Evolutionary conservation across 2,329 filamentous ascomycete species (phyloP).

Genomic region (Penicillium freii): DNA sequence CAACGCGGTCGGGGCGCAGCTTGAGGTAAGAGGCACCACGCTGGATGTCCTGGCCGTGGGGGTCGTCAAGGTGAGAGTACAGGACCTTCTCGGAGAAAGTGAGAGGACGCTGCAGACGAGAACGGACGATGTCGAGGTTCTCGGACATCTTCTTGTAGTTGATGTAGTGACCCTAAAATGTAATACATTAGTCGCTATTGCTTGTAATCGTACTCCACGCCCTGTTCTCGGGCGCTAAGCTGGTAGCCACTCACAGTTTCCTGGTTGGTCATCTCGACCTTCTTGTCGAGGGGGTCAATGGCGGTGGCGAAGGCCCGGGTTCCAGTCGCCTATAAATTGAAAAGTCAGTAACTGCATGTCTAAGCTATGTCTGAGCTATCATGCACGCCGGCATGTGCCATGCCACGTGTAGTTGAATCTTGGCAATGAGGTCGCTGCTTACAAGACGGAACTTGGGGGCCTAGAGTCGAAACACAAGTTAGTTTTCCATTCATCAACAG

Average conservation of each 20-base stretch:
- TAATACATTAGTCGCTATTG: conserved; percentile 27
- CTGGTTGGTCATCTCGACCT: conserved; percentile 97
- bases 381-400: conserved; percentile 2
- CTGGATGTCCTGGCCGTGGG: conserved; percentile 92
- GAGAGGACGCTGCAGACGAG: conserved; percentile 85
- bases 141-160: conserved; percentile 99
- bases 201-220: conserved; percentile 4
- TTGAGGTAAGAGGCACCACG: conserved; percentile 94
- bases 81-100: conserved; percentile 98
- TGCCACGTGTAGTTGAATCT: neutral
- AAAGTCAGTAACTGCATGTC: conserved; percentile 27
- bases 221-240: conserved; percentile 7
- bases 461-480: conserved; percentile 28
- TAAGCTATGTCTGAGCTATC: neutral
- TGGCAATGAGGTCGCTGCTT: conserved; percentile 28
- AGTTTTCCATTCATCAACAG: conserved; percentile 19
- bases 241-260: conserved; percentile 61
- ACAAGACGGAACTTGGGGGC: conserved; percentile 48
- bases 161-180: conserved; percentile 75
- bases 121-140: conserved; percentile 87
- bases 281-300: conserved; percentile 83
- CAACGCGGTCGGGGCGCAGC: conserved; percentile 93
- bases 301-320: conserved; percentile 75
- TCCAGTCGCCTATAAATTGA: conserved; percentile 57
- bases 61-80: conserved; percentile 97